Evolutionary conservation across 176 grass and related monocot genomes (phyloP), one percentile per base, ranked within the genome.

Genomic region (Triticum turgidum): DNA sequence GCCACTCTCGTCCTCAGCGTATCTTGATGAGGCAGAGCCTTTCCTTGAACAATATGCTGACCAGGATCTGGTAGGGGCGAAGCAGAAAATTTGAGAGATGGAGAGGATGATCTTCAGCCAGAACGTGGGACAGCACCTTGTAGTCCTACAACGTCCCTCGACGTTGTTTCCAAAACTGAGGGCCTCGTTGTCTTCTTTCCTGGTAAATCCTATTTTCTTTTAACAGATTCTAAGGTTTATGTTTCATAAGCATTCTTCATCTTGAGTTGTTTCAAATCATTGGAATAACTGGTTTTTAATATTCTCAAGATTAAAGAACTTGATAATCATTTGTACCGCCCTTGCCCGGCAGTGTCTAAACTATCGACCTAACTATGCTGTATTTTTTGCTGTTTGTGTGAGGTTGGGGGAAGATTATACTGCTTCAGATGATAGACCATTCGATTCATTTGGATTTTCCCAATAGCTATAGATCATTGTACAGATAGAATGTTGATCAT

Each of bases 1-100:
- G 71, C 90, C 87, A 62, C 88, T 98, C 8, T 94, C 82, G 34
- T 87, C 93, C 42, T 92, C 93, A 20, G 89, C 69, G 21, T 98
- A 95, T 76, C 93, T 98, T 69, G 86, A 56, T 89, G 96, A 98
- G 87, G 96, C 96, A 49, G 96, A 98, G 64, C 96, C 91, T 81
- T 98, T 98, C 89, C 91, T 98, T 80, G 96, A 98, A 87, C 87
- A 85, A 59, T 98, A 98, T 49, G 96, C 96, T 73, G 92, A 72
- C 69, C 35, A 38, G 68, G 68, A 35, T 71, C 39, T 41, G 37
- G 5, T 41, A 72, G 33, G 35, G 69, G 9, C 20, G 38, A 72
- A 45, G 4, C 5, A 44, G 38, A 73, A 73, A 73, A 73, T 25
- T 45, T 73, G 35, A 38, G 69, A 41, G 18, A 72, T 41, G 69